Evolutionary conservation across 805 yeast species (phyloP).

Genomic region (Dipodascopsis uninucleata): DNA sequence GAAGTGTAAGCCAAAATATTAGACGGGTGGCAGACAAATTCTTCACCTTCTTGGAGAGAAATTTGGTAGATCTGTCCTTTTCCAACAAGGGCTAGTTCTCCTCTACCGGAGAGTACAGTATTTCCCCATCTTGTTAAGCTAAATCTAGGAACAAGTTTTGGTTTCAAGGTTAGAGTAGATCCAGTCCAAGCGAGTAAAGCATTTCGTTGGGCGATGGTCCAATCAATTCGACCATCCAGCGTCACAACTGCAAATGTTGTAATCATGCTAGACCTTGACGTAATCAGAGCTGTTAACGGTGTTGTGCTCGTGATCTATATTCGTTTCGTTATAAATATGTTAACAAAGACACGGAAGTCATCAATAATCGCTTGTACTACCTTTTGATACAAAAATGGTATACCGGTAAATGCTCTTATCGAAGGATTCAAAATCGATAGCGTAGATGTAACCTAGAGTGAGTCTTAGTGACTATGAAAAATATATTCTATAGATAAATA

Average conservation of each 20-base stretch:
- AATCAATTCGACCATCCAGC: conserved; percentile 41
- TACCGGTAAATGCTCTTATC: conserved; percentile 29
- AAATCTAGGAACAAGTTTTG: conserved; percentile 28
- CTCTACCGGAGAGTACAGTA: conserved; percentile 43
- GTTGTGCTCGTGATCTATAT: conserved; percentile 33
- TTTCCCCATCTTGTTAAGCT: conserved; percentile 34
- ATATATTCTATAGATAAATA: no score
- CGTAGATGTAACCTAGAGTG: conserved; percentile 33
- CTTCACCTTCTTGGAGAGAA: conserved; percentile 40
- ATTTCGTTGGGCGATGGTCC: conserved; percentile 43
- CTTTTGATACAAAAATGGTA: conserved; percentile 37
- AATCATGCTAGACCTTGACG: conserved; percentile 26
- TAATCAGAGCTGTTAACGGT: conserved; percentile 33
- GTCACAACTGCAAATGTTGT: conserved; percentile 40
- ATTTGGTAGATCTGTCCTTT: conserved; percentile 42
- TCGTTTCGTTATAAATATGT: no score
- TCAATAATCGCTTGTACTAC: conserved; percentile 3
- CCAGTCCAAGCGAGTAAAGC: conserved; percentile 49
- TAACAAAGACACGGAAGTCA: neutral
- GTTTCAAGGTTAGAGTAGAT: conserved; percentile 31
- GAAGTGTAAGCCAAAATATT: conserved; percentile 43
- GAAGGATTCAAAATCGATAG: conserved; percentile 29
- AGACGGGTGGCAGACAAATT: conserved; percentile 40
- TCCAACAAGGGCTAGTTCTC: conserved; percentile 44
- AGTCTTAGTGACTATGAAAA: no score